phyloP scores from a whole-genome alignment of 768 basidiomycete genomes.

The Chalciporus chontae region DNA sequence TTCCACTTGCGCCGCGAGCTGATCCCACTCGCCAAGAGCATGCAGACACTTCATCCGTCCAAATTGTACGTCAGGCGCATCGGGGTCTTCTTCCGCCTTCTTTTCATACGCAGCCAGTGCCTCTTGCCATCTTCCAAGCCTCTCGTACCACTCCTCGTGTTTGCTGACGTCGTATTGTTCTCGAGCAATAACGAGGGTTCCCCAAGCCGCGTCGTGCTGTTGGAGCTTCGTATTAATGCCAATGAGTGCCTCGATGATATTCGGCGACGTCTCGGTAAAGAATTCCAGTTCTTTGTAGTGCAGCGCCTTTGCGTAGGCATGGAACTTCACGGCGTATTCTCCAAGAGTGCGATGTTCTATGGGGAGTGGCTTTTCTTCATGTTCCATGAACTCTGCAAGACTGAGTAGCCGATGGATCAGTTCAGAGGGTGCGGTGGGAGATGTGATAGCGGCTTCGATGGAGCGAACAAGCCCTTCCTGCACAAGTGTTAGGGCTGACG shows the following conservation, averaged over 20 bases:
- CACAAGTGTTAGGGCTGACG: constrained; percentile 7
- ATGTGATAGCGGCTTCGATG: constrained; percentile 82
- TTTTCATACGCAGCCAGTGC: constrained; percentile 83
- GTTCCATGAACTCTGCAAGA: constrained; percentile 98
- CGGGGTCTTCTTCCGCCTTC: constrained; percentile 71
- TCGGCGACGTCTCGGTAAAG: constrained; percentile 85
- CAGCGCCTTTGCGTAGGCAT: constrained; percentile 94
- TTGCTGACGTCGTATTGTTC: constrained; percentile 88
- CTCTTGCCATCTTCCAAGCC: constrained; percentile 94
- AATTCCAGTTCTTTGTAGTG: constrained; percentile 99
- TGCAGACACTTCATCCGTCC: constrained; percentile 96
- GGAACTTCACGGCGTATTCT: constrained; percentile 88
- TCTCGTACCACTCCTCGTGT: constrained; percentile 98
- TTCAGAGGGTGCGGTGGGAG: constrained; percentile 75
- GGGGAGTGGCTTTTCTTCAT: constrained; percentile 92
- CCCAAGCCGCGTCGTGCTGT: constrained; percentile 98
- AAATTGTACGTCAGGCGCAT: constrained; percentile 71
- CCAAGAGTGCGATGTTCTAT: constrained; percentile 93
- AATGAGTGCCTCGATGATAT: constrained; percentile 91
- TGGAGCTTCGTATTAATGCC: constrained; percentile 95
- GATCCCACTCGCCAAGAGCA: constrained; percentile 97
- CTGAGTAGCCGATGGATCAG: constrained; percentile 89
- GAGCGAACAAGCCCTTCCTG: constrained; percentile 94
- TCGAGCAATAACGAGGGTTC: constrained; percentile 85
- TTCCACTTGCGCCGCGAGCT: constrained; percentile 79